phyloP scores from a whole-genome alignment of 2,329 filamentous ascomycete species.

The Neofusicoccum laricinum region DNA sequence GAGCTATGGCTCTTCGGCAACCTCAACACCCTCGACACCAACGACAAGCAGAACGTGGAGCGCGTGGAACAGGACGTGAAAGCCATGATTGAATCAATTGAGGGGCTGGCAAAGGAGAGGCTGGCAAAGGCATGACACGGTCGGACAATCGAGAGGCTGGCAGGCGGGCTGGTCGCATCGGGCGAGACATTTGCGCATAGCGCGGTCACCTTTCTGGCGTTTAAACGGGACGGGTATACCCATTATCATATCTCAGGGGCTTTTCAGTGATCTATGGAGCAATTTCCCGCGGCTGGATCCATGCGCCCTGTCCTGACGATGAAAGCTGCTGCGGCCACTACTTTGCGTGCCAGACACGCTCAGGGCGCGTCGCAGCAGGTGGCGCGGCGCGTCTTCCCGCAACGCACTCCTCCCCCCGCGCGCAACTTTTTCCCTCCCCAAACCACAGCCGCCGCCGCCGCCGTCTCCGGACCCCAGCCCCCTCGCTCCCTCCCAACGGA shows the following conservation, averaged over 20 bases:
- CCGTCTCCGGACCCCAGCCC: too few relatives aligned
- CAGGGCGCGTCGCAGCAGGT: too few relatives aligned
- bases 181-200: background rate
- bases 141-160: background rate
- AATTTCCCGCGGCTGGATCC: background rate
- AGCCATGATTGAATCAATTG: slow-evolving; percentile 46
- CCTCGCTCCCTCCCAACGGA: background rate
- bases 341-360: too few relatives aligned
- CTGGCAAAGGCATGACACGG: background rate
- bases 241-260: background rate
- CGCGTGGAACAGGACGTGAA: slow-evolving; percentile 47
- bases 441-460: background rate
- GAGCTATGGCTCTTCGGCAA: slow-evolving; percentile 67
- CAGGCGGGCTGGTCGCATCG: background rate
- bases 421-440: background rate
- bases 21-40: slow-evolving; percentile 51
- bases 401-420: background rate
- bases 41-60: slow-evolving; percentile 19
- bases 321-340: too few relatives aligned
- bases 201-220: background rate
- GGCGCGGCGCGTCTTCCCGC: background rate
- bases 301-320: too few relatives aligned
- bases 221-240: slow-evolving; percentile 1
- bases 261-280: background rate
- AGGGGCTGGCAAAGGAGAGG: slow-evolving; percentile 21